phyloP scores from a whole-genome alignment of 306 rosid species.

The Citrullus colocynthis region DNA sequence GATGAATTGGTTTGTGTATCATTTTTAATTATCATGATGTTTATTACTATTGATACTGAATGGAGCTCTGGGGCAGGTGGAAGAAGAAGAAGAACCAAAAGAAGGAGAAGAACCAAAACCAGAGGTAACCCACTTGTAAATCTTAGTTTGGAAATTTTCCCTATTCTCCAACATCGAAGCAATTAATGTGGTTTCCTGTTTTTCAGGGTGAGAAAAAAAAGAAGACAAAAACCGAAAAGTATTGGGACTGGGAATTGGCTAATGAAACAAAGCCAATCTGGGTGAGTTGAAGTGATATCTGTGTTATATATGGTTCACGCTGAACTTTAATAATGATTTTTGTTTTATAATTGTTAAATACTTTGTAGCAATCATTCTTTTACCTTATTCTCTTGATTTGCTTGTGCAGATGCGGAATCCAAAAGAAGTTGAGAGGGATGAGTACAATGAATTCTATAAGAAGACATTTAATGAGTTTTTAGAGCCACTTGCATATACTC shows the following conservation, averaged over 20 bases:
- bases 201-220: slow-evolving; percentile 67
- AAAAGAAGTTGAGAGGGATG: slow-evolving; percentile 77
- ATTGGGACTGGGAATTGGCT: slow-evolving; percentile 96
- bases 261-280: slow-evolving; percentile 96
- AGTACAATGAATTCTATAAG: slow-evolving; percentile 86
- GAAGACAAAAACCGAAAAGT: slow-evolving; percentile 80
- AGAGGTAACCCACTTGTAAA: slow-evolving; percentile 40
- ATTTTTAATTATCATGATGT: not conserved
- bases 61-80: slow-evolving; percentile 44
- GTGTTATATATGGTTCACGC: not conserved
- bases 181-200: slow-evolving; percentile 7
- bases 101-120: slow-evolving; percentile 78
- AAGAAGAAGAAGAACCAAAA: slow-evolving; percentile 92
- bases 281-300: slow-evolving; percentile 42
- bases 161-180: not conserved
- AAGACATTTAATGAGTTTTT: slow-evolving; percentile 77
- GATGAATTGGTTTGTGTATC: not conserved
- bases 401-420: slow-evolving; percentile 68
- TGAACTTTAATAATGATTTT: not conserved
- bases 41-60: not conserved
- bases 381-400: slow-evolving; percentile 1
- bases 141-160: not conserved
- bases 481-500: slow-evolving; percentile 80
- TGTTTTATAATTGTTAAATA: not conserved
- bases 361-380: not conserved